phyloP scores from a whole-genome alignment of 2,329 filamentous ascomycete species.

The Talaromyces sp. region DNA sequence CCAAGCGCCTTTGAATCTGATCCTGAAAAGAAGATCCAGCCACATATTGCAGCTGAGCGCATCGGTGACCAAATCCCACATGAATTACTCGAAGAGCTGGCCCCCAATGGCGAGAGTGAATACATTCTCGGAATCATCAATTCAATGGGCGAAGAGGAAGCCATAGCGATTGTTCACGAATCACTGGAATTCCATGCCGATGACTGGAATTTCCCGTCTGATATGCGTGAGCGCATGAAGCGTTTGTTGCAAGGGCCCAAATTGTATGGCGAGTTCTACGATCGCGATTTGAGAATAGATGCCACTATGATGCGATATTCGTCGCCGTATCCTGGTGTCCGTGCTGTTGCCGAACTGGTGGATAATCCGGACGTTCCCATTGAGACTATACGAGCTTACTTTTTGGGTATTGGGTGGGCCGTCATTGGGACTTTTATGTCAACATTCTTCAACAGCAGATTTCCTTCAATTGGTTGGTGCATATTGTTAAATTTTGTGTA shows the following conservation, averaged over 20 bases:
- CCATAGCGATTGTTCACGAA: constrained; percentile 3
- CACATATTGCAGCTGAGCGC: neutral
- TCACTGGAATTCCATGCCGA: constrained; percentile 7
- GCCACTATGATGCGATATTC: constrained; percentile 12
- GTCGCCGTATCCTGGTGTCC: constrained; percentile 9
- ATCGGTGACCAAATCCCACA: constrained; percentile 2
- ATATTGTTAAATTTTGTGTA: neutral
- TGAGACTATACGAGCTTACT: constrained; percentile 12
- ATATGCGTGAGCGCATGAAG: constrained; percentile 11
- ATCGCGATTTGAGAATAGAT: constrained; percentile 10
- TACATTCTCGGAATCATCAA: constrained; percentile 12
- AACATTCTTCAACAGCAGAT: constrained; percentile 12
- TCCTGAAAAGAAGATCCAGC: neutral
- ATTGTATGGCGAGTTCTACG: constrained; percentile 8
- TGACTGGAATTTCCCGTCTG: constrained; percentile 12
- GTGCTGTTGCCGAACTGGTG: constrained; percentile 3
- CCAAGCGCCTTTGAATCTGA: neutral
- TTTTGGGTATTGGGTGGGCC: constrained; percentile 8
- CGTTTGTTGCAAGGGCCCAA: constrained; percentile 6
- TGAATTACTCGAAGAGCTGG: constrained; percentile 9
- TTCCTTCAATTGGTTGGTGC: constrained; percentile 1
- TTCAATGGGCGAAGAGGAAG: constrained; percentile 9
- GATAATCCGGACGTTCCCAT: constrained; percentile 5
- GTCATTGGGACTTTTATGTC: constrained; percentile 11
- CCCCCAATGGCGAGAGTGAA: constrained; percentile 5